Base-by-base conservation (phyloP, 139 green algal genomes). In the Coelastrella sp. region DNA sequence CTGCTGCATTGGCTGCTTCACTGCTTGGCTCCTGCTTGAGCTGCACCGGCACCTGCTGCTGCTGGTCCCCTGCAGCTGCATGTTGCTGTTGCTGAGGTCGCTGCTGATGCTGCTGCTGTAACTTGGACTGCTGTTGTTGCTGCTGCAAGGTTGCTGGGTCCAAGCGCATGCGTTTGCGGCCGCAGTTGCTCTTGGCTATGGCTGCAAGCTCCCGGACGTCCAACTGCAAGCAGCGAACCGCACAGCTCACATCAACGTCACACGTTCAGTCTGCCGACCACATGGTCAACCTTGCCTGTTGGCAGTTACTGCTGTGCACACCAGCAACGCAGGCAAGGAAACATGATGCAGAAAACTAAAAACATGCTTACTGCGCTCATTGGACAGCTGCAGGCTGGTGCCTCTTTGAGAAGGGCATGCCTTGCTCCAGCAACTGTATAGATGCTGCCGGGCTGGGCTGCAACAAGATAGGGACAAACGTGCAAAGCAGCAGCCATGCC, bases 101-200 rank as follows among this genome's bases (percentile, higher is more conserved):
- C n/a, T n/a, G 79, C 13, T n/a, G 47, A 56, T 71, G 20, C 7
- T 11, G 80, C 80, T 75, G 56, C 81, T 87, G 61, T 60, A 68
- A 17, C 23, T 80, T 32, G 32, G 79, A 65, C 5, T 82, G 71
- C 71, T 82, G 84, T 20, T 80, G 74, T 19, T 88, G 83, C 83
- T 88, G 83, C 64, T 88, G 83, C 5, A 65, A 22, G 5, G 85
- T 58, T n/a, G 68, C 47, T 16, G 87, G 64, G 65, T 87, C 87
- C 10, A 91, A 47, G 5, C 87, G 87, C 78, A 86, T 79, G 65
- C 87, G 87, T 66, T 91, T 87, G 64, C 87, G 77, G 16, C 87
- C 87, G 56, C 87, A 73, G 64, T 57, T 80, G 54, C 64, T 56
- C 20, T 68, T 80, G 10, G 79, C 87, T 7, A 82, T 20, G 1